Evolutionary conservation across 345 rosid genomes (phyloP), one percentile per base, ranked within the genome.

Genomic region (Citrus inodora): DNA sequence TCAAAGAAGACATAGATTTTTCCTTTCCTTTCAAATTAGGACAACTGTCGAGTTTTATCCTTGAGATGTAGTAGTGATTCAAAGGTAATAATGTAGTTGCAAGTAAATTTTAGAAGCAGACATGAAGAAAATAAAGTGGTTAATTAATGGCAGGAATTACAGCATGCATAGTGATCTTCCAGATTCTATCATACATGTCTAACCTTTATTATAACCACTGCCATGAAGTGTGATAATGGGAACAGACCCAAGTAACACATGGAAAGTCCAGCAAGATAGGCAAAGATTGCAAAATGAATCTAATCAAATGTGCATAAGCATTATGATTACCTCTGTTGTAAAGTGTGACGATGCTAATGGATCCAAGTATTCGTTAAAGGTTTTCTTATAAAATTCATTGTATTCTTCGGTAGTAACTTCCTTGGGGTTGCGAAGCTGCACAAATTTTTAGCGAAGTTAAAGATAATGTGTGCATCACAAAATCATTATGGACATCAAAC

Each of bases 261-360:
- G 28, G 28, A 42, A 30, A 30, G 62, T 64, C 28, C 70, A 16
- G 63, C 0, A 51, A 65, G 60, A 75, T 9, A 32, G 9, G 40
- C 59, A 28, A 53, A 30, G 62, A 42, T 62, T n/a, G 32, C 56
- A 27, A 37, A 74, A 42, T 10, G 58, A 69, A 25, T 17, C 59
- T 25, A 16, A 70, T n/a, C 73, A 70, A 28, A 70, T 51, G 5
- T 8, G 60, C 22, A 4, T 5, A 53, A 53, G 3, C 27, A 19
- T 7, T 19, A 10, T 48, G 6, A 64, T 64, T 88, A 94, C 99
- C 99, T 96, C 98, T 58, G 99, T 96, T 9, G 97, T 96, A 83
- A 96, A 96, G 82, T 96, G 98, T 40, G 99, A 94, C 27, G 98
- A 96, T 56, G 98, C 98, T 76, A 91, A 83, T 28, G 98, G 99